Conservation (phyloP, 2,329 filamentous ascomycete genomes). For the Calonectria naviculata region DNA sequence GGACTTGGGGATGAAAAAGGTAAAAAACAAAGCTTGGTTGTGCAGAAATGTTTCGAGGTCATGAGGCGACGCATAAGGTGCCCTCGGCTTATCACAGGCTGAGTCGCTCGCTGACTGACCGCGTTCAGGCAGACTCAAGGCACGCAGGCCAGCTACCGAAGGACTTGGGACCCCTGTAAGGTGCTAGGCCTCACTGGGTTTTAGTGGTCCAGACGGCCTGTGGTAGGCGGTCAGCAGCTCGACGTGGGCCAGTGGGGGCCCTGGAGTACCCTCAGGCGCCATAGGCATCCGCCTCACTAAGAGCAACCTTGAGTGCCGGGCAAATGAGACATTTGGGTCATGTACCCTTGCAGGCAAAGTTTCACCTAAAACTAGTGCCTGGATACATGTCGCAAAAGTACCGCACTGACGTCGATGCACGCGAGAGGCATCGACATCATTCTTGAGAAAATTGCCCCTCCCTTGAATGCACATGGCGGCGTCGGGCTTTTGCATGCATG, state of each 20-base stretch:
- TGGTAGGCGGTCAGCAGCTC: slow-evolving; percentile 35
- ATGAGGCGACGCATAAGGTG: slow-evolving; percentile 41
- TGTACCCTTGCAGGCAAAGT: neutral
- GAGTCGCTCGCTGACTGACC: slow-evolving; percentile 41
- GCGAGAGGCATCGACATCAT: slow-evolving; percentile 16
- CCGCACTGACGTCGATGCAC: slow-evolving; percentile 17
- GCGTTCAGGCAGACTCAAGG: slow-evolving; percentile 32
- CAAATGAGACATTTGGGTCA: neutral
- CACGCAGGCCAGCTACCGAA: slow-evolving; percentile 25
- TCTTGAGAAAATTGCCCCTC: slow-evolving; percentile 2
- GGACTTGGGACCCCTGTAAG: slow-evolving; percentile 28
- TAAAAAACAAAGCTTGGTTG: slow-evolving; percentile 25
- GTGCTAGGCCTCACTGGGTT: slow-evolving; percentile 8
- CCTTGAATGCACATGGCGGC: neutral
- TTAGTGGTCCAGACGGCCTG: slow-evolving; percentile 22
- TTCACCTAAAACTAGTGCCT: neutral
- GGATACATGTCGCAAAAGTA: neutral
- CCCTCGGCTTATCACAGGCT: slow-evolving; percentile 39
- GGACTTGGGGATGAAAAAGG: slow-evolving; percentile 26
- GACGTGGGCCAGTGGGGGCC: slow-evolving; percentile 12
- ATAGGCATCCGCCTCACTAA: slow-evolving; percentile 28
- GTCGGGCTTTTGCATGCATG: neutral
- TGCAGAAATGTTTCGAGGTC: slow-evolving; percentile 33
- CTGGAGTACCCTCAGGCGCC: slow-evolving; percentile 26
- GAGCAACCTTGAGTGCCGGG: neutral